Conservation (phyloP, 1,139 yeast species). For the Magnusiomyces tetraspermus region DNA sequence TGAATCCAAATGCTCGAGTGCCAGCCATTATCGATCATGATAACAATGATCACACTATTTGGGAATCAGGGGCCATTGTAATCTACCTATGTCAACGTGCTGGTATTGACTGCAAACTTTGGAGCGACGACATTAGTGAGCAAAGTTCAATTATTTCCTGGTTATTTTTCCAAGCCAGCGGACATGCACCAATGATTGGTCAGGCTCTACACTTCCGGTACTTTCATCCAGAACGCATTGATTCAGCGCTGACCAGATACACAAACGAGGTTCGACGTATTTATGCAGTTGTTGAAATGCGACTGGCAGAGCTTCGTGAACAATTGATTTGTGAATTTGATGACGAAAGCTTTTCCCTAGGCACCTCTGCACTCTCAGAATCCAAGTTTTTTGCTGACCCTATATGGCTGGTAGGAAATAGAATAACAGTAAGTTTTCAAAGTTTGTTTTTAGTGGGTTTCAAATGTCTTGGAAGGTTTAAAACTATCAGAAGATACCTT, state of each 20-base stretch:
- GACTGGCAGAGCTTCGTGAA: constrained; percentile 86
- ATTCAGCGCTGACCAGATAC: constrained; percentile 83
- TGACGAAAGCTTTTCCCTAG: constrained; percentile 78
- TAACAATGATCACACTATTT: constrained; percentile 66
- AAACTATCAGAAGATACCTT: too few species aligned
- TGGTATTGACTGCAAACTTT: constrained; percentile 52
- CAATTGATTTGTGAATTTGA: constrained; percentile 70
- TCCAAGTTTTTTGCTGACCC: constrained; percentile 86
- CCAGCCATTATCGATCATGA: constrained; percentile 89
- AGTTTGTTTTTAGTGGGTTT: too few species aligned
- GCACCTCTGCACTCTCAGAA: constrained; percentile 79
- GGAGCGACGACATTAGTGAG: constrained; percentile 72
- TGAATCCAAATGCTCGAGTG: constrained; percentile 90
- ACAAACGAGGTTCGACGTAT: constrained; percentile 91
- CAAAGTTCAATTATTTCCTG: constrained; percentile 84
- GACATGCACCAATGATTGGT: constrained; percentile 97
- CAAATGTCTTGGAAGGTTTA: too few species aligned
- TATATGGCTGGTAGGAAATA: constrained; percentile 89
- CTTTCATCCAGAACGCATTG: constrained; percentile 79
- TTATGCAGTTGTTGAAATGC: constrained; percentile 91
- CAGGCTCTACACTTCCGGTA: constrained; percentile 91
- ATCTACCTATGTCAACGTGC: constrained; percentile 68
- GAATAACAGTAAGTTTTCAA: constrained; percentile 47
- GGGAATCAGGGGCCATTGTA: constrained; percentile 93
- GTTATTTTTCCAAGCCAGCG: constrained; percentile 91